phyloP scores from a whole-genome alignment of 345 rosid species.

The Rhodamnia rubescens region DNA sequence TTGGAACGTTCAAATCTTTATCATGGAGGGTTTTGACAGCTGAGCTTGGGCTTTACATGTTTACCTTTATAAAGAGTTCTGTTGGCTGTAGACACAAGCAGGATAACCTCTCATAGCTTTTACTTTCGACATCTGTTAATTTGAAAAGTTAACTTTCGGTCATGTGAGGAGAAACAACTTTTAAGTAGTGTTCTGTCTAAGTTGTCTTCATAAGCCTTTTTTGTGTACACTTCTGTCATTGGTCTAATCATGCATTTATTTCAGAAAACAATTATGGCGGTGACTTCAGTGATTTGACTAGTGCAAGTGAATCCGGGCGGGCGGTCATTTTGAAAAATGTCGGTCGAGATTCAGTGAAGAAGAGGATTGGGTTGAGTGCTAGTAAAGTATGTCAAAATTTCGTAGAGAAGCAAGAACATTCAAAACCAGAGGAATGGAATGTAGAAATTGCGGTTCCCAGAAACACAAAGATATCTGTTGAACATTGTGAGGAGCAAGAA shows the following conservation, averaged over 20 bases:
- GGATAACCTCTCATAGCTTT: background rate
- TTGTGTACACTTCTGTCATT: background rate
- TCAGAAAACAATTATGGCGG: constrained; percentile 58
- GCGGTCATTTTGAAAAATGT: constrained; percentile 25
- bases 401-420: constrained; percentile 20
- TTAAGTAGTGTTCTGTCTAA: background rate
- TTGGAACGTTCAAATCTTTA: background rate
- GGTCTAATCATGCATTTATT: constrained; percentile 1
- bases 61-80: background rate
- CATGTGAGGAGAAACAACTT: background rate
- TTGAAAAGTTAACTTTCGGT: background rate
- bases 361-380: constrained; percentile 45
- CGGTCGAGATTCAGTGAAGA: constrained; percentile 31
- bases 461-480: constrained; percentile 20
- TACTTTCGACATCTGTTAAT: background rate
- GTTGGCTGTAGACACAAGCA: background rate
- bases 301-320: constrained; percentile 33
- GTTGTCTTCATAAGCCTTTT: background rate
- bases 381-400: constrained; percentile 33
- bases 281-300: constrained; percentile 43
- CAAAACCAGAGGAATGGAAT: constrained; percentile 62
- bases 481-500: constrained; percentile 54
- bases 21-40: background rate
- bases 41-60: background rate
- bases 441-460: constrained; percentile 68